Evolutionary conservation across 345 rosid genomes (phyloP).

Genomic region (Euphorbia tirucalli): DNA sequence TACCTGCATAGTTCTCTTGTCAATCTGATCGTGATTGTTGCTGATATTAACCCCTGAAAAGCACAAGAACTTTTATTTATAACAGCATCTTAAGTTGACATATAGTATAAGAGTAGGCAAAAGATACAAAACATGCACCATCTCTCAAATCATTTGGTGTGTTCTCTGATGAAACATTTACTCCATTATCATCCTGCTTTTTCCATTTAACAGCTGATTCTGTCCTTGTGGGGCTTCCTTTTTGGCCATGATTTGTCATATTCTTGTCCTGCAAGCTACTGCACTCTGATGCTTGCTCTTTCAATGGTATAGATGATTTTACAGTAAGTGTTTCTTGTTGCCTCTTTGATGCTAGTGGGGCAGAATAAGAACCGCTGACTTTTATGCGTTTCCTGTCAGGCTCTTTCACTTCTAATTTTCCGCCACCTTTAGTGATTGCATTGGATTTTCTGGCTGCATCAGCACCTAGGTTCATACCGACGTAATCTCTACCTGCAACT

Average conservation of each 20-base stretch:
- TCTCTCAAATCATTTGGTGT: slow-evolving; percentile 25
- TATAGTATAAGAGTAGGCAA: slow-evolving; percentile 8
- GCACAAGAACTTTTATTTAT: slow-evolving; percentile 14
- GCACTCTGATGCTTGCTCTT: slow-evolving; percentile 29
- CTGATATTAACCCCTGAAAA: slow-evolving; percentile 48
- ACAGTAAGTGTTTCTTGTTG: slow-evolving; percentile 26
- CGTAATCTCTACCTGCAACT: slow-evolving; percentile 26
- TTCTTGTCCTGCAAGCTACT: slow-evolving; percentile 22
- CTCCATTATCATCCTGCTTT: slow-evolving; percentile 38
- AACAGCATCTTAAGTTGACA: slow-evolving; percentile 7
- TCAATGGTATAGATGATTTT: slow-evolving; percentile 31
- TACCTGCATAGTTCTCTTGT: slow-evolving; percentile 36
- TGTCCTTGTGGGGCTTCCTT: slow-evolving; percentile 29
- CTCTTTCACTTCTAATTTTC: slow-evolving; percentile 41
- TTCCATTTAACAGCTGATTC: slow-evolving; percentile 35
- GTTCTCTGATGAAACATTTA: slow-evolving; percentile 33
- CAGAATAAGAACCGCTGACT: slow-evolving; percentile 37
- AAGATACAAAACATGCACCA: slow-evolving; percentile 23
- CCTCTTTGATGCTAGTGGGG: slow-evolving; percentile 33
- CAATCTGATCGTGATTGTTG: slow-evolving; percentile 32
- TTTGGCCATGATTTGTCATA: slow-evolving; percentile 25
- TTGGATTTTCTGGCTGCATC: slow-evolving; percentile 38
- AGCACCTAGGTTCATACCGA: slow-evolving; percentile 25
- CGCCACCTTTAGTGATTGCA: slow-evolving; percentile 37
- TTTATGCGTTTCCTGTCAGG: slow-evolving; percentile 69